Evolutionary conservation across 2,329 filamentous ascomycete genomes (phyloP).

Genomic region (Rhinocladiella similis): DNA sequence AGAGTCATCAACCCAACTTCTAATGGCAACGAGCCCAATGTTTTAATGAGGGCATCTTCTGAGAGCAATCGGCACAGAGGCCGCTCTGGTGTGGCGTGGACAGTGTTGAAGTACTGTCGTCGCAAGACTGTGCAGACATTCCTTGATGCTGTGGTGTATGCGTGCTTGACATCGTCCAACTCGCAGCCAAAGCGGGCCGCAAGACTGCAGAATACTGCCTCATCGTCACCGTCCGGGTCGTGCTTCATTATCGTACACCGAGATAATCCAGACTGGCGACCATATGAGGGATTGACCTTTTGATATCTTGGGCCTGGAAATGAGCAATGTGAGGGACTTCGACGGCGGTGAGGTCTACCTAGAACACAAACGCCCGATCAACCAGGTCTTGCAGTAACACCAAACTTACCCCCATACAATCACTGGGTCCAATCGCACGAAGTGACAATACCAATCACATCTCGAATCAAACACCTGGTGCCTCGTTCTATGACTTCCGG

Average conservation of each 20-base stretch:
- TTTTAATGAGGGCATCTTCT: slow-evolving; percentile 14
- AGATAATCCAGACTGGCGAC: slow-evolving; percentile 3
- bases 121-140: slow-evolving; percentile 22
- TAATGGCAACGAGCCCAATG: slow-evolving; percentile 10
- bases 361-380: background rate
- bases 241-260: slow-evolving; percentile 13
- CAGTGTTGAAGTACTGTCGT: slow-evolving; percentile 18
- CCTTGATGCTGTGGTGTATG: slow-evolving; percentile 14
- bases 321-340: background rate
- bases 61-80: slow-evolving; percentile 17
- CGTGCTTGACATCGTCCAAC: slow-evolving; percentile 11
- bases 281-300: background rate
- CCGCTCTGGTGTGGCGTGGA: slow-evolving; percentile 9
- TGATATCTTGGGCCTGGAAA: background rate
- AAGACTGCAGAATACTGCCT: slow-evolving; percentile 12
- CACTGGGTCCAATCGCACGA: background rate
- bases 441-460: background rate
- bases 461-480: background rate
- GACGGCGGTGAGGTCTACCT: background rate
- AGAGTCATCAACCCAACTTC: slow-evolving; percentile 19
- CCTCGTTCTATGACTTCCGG: background rate
- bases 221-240: slow-evolving; percentile 9
- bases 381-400: background rate
- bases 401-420: background rate
- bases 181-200: slow-evolving; percentile 7